Evolutionary conservation across 495 filamentous ascomycete species (phyloP).

Genomic region (Thermochaetoides thermophila): DNA sequence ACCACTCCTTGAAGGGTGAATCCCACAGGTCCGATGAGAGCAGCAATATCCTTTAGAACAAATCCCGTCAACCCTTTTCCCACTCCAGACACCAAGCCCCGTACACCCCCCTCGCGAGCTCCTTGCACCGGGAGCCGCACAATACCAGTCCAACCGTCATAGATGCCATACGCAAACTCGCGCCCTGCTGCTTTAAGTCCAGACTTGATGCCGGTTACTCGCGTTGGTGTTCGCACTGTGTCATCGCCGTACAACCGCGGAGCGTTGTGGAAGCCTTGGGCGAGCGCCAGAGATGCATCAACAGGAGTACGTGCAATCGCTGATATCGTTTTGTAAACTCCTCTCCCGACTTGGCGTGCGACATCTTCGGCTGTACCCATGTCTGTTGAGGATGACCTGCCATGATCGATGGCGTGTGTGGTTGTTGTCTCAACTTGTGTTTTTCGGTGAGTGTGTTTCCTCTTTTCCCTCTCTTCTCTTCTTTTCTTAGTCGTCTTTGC

Average conservation of each 20-base stretch:
- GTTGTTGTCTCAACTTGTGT: constrained; percentile 7
- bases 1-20: constrained; percentile 53
- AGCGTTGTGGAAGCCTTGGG: constrained; percentile 74
- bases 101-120: constrained; percentile 36
- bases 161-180: constrained; percentile 56
- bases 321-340: constrained; percentile 32
- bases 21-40: constrained; percentile 45
- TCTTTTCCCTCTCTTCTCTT: constrained; percentile 25
- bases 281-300: constrained; percentile 55
- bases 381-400: constrained; percentile 12
- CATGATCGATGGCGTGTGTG: constrained; percentile 10
- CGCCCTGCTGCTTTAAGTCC: constrained; percentile 50
- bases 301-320: constrained; percentile 40
- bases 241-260: constrained; percentile 57
- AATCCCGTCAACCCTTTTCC: constrained; percentile 64
- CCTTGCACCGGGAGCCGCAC: constrained; percentile 51
- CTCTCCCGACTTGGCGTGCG: constrained; percentile 28
- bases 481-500: constrained; percentile 36
- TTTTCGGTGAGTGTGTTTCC: constrained; percentile 10
- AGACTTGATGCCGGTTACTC: constrained; percentile 53
- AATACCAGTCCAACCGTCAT: constrained; percentile 59
- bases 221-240: constrained; percentile 30
- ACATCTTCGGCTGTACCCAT: constrained; percentile 25
- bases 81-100: constrained; percentile 50
- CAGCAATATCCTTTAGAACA: constrained; percentile 53